Conservation (phyloP, 148 eudicot species). For the Rhododendron mucronatum region DNA sequence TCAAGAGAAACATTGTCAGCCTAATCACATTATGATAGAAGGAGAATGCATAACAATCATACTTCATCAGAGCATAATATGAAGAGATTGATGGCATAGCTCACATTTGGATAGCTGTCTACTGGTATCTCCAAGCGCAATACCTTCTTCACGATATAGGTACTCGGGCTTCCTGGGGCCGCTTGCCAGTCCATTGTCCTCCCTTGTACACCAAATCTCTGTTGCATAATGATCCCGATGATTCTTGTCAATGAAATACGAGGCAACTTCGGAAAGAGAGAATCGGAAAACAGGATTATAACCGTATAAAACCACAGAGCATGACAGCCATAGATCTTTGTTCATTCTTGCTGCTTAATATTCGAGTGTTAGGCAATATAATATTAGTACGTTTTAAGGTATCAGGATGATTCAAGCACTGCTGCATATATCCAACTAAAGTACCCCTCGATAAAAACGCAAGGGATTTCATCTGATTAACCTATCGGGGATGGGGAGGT, state of each 20-base stretch:
- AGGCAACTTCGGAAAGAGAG: neutral
- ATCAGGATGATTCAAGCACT: neutral
- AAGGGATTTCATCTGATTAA: neutral
- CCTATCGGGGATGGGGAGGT: neutral
- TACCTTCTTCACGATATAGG: conserved; percentile 28
- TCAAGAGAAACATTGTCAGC: conserved; percentile 16
- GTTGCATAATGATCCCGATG: conserved; percentile 6
- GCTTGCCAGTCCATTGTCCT: conserved; percentile 40
- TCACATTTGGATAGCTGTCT: conserved; percentile 45
- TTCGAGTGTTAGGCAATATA: neutral
- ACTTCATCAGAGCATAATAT: neutral
- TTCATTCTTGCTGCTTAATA: neutral
- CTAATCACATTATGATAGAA: neutral
- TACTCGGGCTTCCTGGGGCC: conserved; percentile 39
- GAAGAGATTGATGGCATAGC: conserved; percentile 7
- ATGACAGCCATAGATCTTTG: neutral
- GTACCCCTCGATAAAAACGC: neutral
- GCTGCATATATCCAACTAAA: neutral
- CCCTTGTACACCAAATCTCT: conserved; percentile 37
- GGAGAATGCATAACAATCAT: neutral
- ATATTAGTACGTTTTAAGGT: neutral
- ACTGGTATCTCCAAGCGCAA: conserved; percentile 54
- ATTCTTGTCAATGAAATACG: neutral
- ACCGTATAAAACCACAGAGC: neutral
- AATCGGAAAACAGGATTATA: neutral